Percentiles rank a stretch among this genome's conserved stretches.
Conservation (phyloP, 208 protist species). For the Kentomonas sorsogonicus region DNA sequence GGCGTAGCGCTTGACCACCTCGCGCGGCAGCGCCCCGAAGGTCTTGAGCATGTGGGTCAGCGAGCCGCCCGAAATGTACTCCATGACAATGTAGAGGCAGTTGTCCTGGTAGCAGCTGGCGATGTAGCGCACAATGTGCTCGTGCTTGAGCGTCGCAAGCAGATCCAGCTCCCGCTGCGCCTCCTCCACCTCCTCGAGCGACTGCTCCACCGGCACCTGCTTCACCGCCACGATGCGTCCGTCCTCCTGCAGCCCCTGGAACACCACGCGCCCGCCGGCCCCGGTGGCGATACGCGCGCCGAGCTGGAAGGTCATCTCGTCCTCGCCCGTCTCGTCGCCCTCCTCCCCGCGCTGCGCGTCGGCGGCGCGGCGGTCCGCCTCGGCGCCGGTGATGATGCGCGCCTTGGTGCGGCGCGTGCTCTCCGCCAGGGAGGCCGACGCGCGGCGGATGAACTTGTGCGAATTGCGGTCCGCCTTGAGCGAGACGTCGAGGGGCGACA, state of each 20-base stretch:
- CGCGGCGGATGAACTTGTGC: no score
- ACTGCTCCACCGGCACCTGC: constrained; percentile 21
- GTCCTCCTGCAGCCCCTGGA: constrained; percentile 8
- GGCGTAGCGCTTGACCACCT: constrained; percentile 41
- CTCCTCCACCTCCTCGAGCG: constrained; percentile 21
- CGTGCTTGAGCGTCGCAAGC: constrained; percentile 37
- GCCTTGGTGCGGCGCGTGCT: no score
- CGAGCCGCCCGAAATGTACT: constrained; percentile 63
- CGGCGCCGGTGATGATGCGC: neutral
- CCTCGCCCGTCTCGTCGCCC: neutral
- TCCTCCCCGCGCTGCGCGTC: neutral
- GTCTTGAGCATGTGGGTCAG: constrained; percentile 40
- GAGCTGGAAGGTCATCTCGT: neutral
- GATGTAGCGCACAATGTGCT: constrained; percentile 67
- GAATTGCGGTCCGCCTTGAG: no score
- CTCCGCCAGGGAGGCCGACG: no score
- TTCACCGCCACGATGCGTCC: constrained; percentile 61
- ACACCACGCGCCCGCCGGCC: constrained; percentile 15
- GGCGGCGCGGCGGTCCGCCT: neutral
- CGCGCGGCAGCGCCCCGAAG: constrained; percentile 33
- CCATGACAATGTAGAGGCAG: constrained; percentile 54
- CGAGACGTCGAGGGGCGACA: no score
- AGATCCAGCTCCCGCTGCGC: constrained; percentile 49
- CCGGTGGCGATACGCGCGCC: constrained; percentile 14
- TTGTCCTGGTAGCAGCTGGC: constrained; percentile 29